phyloP scores from a whole-genome alignment of 2,329 filamentous ascomycete genomes.

The Botryosphaeria dothidea region DNA sequence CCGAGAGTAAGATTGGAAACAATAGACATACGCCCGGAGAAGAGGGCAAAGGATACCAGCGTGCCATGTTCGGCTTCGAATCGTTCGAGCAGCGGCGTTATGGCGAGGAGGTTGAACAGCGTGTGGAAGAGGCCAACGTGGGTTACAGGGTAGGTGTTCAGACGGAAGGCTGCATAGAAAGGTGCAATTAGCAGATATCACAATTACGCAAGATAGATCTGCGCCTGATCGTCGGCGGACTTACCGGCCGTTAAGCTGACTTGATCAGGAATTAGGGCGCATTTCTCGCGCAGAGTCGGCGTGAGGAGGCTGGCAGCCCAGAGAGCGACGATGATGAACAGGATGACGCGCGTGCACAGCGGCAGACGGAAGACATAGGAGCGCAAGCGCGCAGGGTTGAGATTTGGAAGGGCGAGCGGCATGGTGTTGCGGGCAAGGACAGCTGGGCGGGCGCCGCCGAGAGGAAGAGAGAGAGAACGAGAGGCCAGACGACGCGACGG shows the following conservation, averaged over 20 bases:
- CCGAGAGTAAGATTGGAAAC: not conserved
- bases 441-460: not conserved
- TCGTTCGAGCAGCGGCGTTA: slow-evolving; percentile 86
- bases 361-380: slow-evolving; percentile 85
- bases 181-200: not conserved
- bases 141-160: slow-evolving; percentile 89
- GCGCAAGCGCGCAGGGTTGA: slow-evolving; percentile 73
- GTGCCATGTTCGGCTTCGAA: slow-evolving; percentile 95
- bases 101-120: slow-evolving; percentile 73
- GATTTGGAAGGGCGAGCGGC: slow-evolving; percentile 53
- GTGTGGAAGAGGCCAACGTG: slow-evolving; percentile 81
- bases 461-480: not conserved
- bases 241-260: slow-evolving; percentile 70
- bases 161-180: slow-evolving; percentile 70
- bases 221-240: slow-evolving; percentile 34
- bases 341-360: slow-evolving; percentile 74
- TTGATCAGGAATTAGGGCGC: slow-evolving; percentile 74
- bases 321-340: slow-evolving; percentile 66
- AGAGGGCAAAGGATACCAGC: slow-evolving; percentile 80
- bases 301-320: slow-evolving; percentile 71
- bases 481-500: slow-evolving; percentile 16
- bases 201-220: slow-evolving; percentile 7
- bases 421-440: slow-evolving; percentile 32
- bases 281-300: slow-evolving; percentile 76
- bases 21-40: slow-evolving; percentile 77